Evolutionary conservation across 768 basidiomycete genomes (phyloP).

Genomic region (Leccinum obscurum): DNA sequence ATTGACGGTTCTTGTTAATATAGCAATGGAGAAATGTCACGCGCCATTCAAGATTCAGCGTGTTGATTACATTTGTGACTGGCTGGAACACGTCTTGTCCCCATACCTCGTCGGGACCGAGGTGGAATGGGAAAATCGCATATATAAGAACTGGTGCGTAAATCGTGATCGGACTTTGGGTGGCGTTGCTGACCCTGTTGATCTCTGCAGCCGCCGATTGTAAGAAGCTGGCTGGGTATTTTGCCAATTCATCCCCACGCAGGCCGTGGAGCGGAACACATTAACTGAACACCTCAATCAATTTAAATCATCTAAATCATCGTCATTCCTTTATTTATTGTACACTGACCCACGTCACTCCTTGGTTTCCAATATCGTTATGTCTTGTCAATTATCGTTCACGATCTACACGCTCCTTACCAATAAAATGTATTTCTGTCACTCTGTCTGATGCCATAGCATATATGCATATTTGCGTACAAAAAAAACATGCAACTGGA

Average conservation of each 20-base stretch:
- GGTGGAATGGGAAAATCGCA: slow-evolving; percentile 27
- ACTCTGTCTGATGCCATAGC: slow-evolving; percentile 21
- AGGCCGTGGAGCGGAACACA: neutral
- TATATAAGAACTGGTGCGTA: slow-evolving; percentile 32
- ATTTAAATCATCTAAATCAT: neutral
- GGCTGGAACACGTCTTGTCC: slow-evolving; percentile 39
- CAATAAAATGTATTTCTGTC: slow-evolving; percentile 1
- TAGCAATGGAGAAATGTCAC: slow-evolving; percentile 50
- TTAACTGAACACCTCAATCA: neutral
- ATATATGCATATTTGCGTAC: slow-evolving; percentile 34
- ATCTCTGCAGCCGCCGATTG: slow-evolving; percentile 11
- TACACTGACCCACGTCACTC: neutral
- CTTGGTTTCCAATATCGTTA: slow-evolving; percentile 11
- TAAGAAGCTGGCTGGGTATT: neutral
- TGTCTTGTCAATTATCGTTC: slow-evolving; percentile 2
- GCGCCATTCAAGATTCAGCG: slow-evolving; percentile 41
- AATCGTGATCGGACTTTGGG: neutral
- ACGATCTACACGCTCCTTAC: slow-evolving; percentile 12
- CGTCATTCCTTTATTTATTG: neutral
- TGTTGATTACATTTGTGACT: slow-evolving; percentile 37
- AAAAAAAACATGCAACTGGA: slow-evolving; percentile 24
- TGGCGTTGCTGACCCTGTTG: neutral
- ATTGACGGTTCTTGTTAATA: neutral
- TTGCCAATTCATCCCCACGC: neutral
- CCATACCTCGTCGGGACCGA: slow-evolving; percentile 29